Evolutionary conservation across 2,329 filamentous ascomycete species (phyloP).

Genomic region (Verticillium alfalfae): DNA sequence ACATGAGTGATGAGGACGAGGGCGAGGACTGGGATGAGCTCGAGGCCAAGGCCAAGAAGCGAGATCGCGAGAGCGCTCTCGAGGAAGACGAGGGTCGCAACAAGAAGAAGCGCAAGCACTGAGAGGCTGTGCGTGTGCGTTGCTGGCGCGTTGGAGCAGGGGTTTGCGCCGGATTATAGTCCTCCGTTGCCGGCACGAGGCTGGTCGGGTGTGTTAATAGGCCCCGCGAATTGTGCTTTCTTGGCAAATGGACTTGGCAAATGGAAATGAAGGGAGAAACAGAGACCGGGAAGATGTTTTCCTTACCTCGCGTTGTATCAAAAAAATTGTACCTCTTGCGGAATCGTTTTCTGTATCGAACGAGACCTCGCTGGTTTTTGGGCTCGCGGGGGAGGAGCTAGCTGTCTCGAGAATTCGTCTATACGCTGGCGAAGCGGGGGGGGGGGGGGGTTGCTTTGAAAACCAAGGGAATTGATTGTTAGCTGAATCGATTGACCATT

Average conservation of each 20-base stretch:
- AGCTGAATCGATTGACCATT: neutral
- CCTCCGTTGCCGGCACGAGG: too few species aligned
- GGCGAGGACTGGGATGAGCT: constrained; percentile 93
- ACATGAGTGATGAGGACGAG: constrained; percentile 68
- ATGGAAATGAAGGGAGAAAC: too few species aligned
- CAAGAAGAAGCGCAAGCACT: constrained; percentile 62
- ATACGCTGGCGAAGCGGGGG: neutral
- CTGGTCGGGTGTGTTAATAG: too few species aligned
- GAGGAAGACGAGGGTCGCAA: constrained; percentile 76
- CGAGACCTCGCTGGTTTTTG: neutral
- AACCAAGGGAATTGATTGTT: neutral
- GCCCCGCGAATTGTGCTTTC: too few species aligned
- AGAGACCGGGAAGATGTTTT: too few species aligned
- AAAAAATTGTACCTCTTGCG: neutral
- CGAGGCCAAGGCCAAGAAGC: constrained; percentile 84
- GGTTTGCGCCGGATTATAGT: neutral
- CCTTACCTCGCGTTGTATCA: neutral
- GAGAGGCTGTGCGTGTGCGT: neutral
- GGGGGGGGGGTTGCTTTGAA: neutral
- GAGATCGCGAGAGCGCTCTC: constrained; percentile 61
- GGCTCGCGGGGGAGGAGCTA: neutral
- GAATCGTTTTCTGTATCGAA: neutral
- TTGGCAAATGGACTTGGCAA: too few species aligned
- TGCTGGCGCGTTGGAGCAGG: neutral
- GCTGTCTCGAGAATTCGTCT: neutral